These are phyloP conservation scores for Tolypocladium inflatum DNA, from an alignment of 2,329 filamentous ascomycete species.

Conservation along the genomic window DNA sequence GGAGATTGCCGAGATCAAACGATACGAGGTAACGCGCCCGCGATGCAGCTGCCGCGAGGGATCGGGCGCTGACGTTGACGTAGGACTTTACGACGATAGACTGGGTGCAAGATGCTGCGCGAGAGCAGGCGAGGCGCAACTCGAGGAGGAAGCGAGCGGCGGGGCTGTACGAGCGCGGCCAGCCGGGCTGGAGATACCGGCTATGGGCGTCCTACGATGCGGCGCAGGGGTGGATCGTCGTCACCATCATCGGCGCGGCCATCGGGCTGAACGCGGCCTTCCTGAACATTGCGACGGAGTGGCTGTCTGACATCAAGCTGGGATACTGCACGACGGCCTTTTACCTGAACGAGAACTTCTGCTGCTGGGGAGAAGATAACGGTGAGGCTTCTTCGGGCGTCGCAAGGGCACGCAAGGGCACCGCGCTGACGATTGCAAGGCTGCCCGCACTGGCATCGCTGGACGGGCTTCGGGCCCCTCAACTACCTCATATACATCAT, in stretches of 20 bases:
- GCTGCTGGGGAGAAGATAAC: slow-evolving; percentile 91
- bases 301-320: slow-evolving; percentile 90
- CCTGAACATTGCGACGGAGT: slow-evolving; percentile 92
- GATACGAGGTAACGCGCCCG: slow-evolving; percentile 61
- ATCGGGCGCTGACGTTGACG: slow-evolving; percentile 4
- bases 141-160: slow-evolving; percentile 62
- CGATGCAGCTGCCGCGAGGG: not conserved
- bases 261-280: slow-evolving; percentile 92
- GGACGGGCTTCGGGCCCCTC: slow-evolving; percentile 67
- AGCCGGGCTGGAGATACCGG: slow-evolving; percentile 68
- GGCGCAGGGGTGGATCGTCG: slow-evolving; percentile 94
- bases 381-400: slow-evolving; percentile 34
- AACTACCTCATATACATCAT: slow-evolving; percentile 87
- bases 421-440: slow-evolving; percentile 35
- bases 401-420: not conserved
- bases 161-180: slow-evolving; percentile 61
- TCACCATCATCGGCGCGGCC: slow-evolving; percentile 83
- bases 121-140: slow-evolving; percentile 76
- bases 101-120: slow-evolving; percentile 95
- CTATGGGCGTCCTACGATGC: slow-evolving; percentile 86
- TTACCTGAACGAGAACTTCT: slow-evolving; percentile 95
- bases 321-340: slow-evolving; percentile 95
- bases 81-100: slow-evolving; percentile 91
- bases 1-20: slow-evolving; percentile 94
- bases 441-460: slow-evolving; percentile 80